Evolutionary conservation across 2,329 filamentous ascomycete species (phyloP), one percentile per base, ranked within the genome.

Genomic region (Venturia carpophila): DNA sequence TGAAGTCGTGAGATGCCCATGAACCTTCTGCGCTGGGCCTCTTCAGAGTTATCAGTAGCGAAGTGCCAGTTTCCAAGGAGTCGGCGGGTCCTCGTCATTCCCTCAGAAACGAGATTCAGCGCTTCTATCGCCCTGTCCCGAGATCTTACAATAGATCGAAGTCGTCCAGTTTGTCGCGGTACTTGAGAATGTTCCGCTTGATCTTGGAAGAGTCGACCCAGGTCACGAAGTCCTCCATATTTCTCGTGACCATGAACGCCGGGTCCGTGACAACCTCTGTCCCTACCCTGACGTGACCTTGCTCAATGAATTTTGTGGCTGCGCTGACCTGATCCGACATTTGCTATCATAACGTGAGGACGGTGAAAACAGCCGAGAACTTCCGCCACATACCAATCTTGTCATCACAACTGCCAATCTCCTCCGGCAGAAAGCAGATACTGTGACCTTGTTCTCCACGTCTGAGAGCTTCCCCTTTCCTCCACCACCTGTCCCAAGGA

Each of bases 121-220:
- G 7, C n/a, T n/a, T 5, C 58, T 5, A 27, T 11, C 37, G 39
- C 17, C 39, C 13, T 9, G 5, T 19, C 43, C 37, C 13, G 7
- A 27, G 5, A 17, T 3, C 19, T 15, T 58, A 94, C 71, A 96
- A 79, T 73, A 97, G 79, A 79, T 97, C 93, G 73, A 96, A 97
- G 78, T 97, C 93, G 78, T 97, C 93, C 77, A 97, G 78, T 80
- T 96, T 91, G 77, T 97, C 92, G 71, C 91, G 86, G 75, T 97
- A 97, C 78, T 90, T 91, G 85, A 96, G 87, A 69, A 97, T 96
- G 74, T 92, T 94, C 74, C 89, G 85, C 88, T 96, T 96, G 76
- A 97, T 92, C 89, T 97, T 97, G 77, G 91, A 95, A 67, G 91
- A 91, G 71, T 95, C 90, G 11, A 93, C 88, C 93, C 93, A 97